Conservation (phyloP, 257 asterid species). For the Solanum medicagineum region DNA sequence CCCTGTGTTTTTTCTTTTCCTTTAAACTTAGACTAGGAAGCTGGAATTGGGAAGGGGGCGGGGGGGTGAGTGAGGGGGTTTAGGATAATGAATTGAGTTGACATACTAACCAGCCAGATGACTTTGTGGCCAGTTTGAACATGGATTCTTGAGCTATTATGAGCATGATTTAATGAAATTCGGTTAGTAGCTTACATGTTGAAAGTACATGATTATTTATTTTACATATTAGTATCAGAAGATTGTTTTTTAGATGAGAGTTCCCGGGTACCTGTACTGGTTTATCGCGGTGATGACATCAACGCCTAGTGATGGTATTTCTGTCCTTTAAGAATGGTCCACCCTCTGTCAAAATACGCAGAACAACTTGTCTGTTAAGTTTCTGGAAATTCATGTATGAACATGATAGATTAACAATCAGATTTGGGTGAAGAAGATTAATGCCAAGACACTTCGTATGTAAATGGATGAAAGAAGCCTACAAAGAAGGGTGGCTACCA, state of each 20-base stretch:
- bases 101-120: not conserved
- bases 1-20: not conserved
- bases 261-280: not conserved
- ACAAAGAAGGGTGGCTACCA: not conserved
- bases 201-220: not conserved
- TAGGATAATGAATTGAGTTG: not conserved
- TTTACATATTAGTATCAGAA: not conserved
- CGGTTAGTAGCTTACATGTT: not conserved
- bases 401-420: not conserved
- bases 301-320: conserved; percentile 65
- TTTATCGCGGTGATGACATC: not conserved
- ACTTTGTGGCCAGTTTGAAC: not conserved
- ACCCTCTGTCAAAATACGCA: conserved; percentile 40
- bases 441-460: not conserved
- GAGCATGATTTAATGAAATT: not conserved
- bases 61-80: no score
- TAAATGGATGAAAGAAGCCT: not conserved
- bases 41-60: not conserved
- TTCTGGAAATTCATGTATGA: not conserved
- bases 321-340: conserved; percentile 94
- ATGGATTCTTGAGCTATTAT: not conserved
- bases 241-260: not conserved
- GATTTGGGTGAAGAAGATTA: not conserved
- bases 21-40: not conserved
- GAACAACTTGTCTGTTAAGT: not conserved